phyloP scores from a whole-genome alignment of 2,329 filamentous ascomycete species.

The Aspergillus persii region DNA sequence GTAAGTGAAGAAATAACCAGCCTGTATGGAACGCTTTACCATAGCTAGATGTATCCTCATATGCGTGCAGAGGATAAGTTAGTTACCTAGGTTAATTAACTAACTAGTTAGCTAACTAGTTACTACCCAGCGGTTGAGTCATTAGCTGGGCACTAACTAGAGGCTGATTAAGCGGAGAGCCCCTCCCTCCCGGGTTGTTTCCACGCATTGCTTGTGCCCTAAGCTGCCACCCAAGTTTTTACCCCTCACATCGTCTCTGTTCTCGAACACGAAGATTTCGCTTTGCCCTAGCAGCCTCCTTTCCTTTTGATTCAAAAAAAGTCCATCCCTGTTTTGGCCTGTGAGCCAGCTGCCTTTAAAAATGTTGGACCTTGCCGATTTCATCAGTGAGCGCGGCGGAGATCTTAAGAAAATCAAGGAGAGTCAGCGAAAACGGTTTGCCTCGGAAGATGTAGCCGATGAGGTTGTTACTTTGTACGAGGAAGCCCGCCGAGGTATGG shows the following conservation, averaged over 20 bases:
- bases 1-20: no score
- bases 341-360: slow-evolving; percentile 16
- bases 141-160: neutral
- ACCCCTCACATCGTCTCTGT: slow-evolving; percentile 4
- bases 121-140: neutral
- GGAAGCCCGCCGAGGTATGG: slow-evolving; percentile 72
- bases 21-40: no score
- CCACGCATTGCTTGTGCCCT: slow-evolving; percentile 9
- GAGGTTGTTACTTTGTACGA: slow-evolving; percentile 85
- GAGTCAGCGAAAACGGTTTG: slow-evolving; percentile 79
- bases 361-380: slow-evolving; percentile 77
- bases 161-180: slow-evolving; percentile 1
- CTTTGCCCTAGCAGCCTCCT: neutral
- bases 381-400: slow-evolving; percentile 82
- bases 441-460: slow-evolving; percentile 80
- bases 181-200: neutral
- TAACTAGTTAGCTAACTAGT: neutral
- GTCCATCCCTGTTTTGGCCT: neutral
- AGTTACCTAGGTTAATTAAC: neutral
- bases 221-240: slow-evolving; percentile 9
- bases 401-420: slow-evolving; percentile 89
- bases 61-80: no score
- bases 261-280: neutral
- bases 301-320: neutral
- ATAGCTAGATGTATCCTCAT: no score